Evolutionary conservation across 495 filamentous ascomycete species (phyloP), one percentile per base, ranked within the genome.

Genomic region (Penicillium canescens): DNA sequence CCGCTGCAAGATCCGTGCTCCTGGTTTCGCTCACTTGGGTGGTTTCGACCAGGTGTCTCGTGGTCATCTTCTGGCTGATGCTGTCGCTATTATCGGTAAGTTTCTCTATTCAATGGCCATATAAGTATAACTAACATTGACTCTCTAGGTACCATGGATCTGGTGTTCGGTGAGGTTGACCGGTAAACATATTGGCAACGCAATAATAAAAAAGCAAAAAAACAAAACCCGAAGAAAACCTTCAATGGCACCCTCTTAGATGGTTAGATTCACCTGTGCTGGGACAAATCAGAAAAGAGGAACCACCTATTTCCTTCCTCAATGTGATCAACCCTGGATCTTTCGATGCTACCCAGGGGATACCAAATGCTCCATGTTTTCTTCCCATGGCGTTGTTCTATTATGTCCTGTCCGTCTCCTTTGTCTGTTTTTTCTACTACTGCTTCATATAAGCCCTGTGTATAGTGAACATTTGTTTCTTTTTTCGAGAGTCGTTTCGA

Each of bases 1-100:
- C 77, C 82, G 95, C 61, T 96, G 96, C 75, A 96, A 97, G 81
- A 96, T 99, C 63, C 84, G 94, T 59, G 92, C 95, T 34, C 94
- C 94, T 35, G 94, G 94, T 49, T 99, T 99, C 63, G 95, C 94
- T 42, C 94, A 99, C 82, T 75, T 99, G 68, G 84, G 84, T 57
- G 90, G 90, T 52, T 96, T 99, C 67, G 94, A 99, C 69, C 92
- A 97, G 66, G 79, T 99, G 33, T 83, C 84, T 40, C 86, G 87
- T 68, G 94, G 95, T 11, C 94, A 99, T 82, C 69, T 99, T 63
- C 75, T 99, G 60, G 95, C 94, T 39, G 94, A 99, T 79, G 94
- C 95, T 12, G 94, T 98, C 53, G 92, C 92, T 14, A 92, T 97
- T 58, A 97, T 97, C 63, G 92, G 91, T 69, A 63, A 64, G 69